Conservation (phyloP, 176 grass and related monocot genomes). For the Otatea glauca region DNA sequence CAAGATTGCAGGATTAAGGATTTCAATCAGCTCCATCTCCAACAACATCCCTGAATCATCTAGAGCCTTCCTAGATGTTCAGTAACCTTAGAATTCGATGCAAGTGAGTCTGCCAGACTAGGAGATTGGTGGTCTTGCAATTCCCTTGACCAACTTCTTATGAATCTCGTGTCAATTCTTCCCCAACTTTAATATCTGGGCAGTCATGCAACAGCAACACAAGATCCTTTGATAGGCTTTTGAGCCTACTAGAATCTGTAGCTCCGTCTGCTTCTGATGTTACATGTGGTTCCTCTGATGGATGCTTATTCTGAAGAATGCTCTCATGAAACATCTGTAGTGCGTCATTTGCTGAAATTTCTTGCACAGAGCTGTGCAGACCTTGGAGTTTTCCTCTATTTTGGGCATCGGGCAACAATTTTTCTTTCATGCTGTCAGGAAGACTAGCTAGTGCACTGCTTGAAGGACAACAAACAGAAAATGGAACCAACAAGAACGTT, state of each 20-base stretch:
- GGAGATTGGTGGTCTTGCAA: neutral
- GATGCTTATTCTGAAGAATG: conserved; percentile 38
- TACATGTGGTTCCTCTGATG: conserved; percentile 18
- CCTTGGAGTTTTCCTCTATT: conserved; percentile 47
- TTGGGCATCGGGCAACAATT: conserved; percentile 52
- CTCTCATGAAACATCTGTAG: conserved; percentile 57
- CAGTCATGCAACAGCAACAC: conserved; percentile 49
- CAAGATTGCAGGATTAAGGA: neutral
- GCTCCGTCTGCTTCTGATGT: conserved; percentile 2
- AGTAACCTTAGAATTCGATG: neutral
- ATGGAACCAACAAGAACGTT: neutral
- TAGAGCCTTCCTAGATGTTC: neutral
- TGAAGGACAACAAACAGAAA: neutral
- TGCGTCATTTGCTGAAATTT: conserved; percentile 58
- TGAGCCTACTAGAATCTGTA: conserved; percentile 52
- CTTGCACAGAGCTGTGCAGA: conserved; percentile 50
- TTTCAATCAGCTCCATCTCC: neutral
- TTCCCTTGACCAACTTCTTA: neutral
- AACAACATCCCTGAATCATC: neutral
- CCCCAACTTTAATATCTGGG: conserved; percentile 52
- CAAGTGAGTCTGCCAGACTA: neutral
- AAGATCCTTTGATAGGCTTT: conserved; percentile 54
- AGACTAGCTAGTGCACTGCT: conserved; percentile 62
- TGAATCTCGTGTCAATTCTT: conserved; percentile 45
- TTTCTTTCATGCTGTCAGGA: conserved; percentile 56